phyloP scores from a whole-genome alignment of 495 filamentous ascomycete species.

The Clavariopsis aquatica region DNA sequence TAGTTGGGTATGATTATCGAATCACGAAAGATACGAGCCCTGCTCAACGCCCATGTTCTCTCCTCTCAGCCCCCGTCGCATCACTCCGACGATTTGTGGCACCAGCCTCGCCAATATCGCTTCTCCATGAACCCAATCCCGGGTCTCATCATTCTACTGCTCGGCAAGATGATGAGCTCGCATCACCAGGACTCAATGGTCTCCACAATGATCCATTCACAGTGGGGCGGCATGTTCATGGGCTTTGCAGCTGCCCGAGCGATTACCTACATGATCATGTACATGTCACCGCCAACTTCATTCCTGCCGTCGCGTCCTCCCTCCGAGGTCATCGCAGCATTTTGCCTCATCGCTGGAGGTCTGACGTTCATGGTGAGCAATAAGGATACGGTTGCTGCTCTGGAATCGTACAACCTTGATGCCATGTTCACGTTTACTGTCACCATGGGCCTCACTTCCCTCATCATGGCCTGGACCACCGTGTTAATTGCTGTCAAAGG shows the following conservation, averaged over 20 bases:
- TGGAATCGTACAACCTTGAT: conserved; percentile 71
- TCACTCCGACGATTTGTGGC: conserved; percentile 54
- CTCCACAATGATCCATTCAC: conserved; percentile 89
- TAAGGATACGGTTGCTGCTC: conserved; percentile 70
- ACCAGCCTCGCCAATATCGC: conserved; percentile 64
- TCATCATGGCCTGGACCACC: conserved; percentile 85
- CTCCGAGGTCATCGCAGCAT: conserved; percentile 79
- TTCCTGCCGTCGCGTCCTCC: conserved; percentile 88
- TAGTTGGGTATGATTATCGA: conserved; percentile 93
- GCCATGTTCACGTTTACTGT: conserved; percentile 96
- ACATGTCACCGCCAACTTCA: conserved; percentile 78
- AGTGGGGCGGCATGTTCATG: conserved; percentile 87
- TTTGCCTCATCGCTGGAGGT: conserved; percentile 85
- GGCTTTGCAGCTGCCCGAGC: conserved; percentile 76
- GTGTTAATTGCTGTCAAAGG: conserved; percentile 83
- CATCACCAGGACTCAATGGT: conserved; percentile 85
- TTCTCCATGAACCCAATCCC: conserved; percentile 90
- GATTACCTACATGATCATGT: conserved; percentile 78
- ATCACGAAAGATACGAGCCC: conserved; percentile 65
- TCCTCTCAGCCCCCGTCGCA: conserved; percentile 41
- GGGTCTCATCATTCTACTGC: conserved; percentile 76
- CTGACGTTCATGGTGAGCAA: conserved; percentile 91
- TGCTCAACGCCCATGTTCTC: conserved; percentile 68
- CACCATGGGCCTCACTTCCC: conserved; percentile 75
- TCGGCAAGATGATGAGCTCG: conserved; percentile 92